Evolutionary conservation across 2,329 filamentous ascomycete species (phyloP).

Genomic region (Macrophomina phaseolina): DNA sequence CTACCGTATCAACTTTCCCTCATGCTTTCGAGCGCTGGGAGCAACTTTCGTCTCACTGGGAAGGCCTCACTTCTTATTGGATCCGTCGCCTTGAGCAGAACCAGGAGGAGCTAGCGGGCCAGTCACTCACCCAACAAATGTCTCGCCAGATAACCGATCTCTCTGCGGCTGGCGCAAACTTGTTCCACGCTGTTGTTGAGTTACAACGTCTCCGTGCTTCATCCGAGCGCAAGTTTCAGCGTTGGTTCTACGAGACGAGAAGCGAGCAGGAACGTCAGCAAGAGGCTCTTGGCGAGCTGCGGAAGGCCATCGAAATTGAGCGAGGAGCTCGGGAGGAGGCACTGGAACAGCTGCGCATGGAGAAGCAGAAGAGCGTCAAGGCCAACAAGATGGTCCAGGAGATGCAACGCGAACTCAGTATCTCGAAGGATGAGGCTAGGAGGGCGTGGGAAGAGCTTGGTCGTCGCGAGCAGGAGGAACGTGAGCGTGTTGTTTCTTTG

Average conservation of each 20-base stretch:
- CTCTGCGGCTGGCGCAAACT: conserved; percentile 94
- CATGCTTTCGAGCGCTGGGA: conserved; percentile 99
- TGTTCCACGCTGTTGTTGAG: conserved; percentile 97
- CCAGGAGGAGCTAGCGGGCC: conserved; percentile 79
- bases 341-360: conserved; percentile 67
- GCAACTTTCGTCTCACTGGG: conserved; percentile 95
- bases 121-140: conserved; percentile 85
- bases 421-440: conserved; percentile 94
- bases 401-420: conserved; percentile 89
- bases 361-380: conserved; percentile 71
- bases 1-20: conserved; percentile 73
- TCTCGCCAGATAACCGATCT: conserved; percentile 94
- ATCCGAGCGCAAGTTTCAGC: conserved; percentile 95
- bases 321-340: conserved; percentile 71
- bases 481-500: conserved; percentile 83
- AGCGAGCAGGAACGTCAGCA: conserved; percentile 84
- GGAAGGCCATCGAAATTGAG: conserved; percentile 76
- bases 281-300: conserved; percentile 82
- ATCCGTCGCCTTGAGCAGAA: conserved; percentile 91
- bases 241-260: conserved; percentile 97
- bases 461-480: conserved; percentile 88
- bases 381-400: conserved; percentile 82
- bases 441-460: conserved; percentile 97
- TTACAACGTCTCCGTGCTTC: conserved; percentile 91
- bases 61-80: conserved; percentile 96